Conservation (phyloP, 495 filamentous ascomycete genomes). For the Cudoniella acicularis region DNA sequence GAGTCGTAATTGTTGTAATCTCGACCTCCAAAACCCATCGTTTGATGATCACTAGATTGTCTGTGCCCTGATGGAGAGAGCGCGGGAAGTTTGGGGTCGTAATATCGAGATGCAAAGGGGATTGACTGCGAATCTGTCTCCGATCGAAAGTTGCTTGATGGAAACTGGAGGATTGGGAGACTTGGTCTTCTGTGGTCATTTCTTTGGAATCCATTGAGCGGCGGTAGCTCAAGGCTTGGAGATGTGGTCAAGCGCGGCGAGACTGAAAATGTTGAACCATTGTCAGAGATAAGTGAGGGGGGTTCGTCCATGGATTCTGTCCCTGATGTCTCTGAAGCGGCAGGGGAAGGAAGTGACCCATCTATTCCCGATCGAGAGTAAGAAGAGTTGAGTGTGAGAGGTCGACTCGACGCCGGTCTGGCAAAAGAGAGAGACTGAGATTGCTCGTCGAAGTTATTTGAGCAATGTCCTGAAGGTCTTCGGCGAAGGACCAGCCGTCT, state of each 20-base stretch:
- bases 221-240: slow-evolving; percentile 25
- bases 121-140: slow-evolving; percentile 15
- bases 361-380: slow-evolving; percentile 44
- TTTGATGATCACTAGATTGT: not conserved
- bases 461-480: slow-evolving; percentile 28
- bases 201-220: slow-evolving; percentile 7
- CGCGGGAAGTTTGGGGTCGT: slow-evolving; percentile 5
- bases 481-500: slow-evolving; percentile 45
- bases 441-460: slow-evolving; percentile 22
- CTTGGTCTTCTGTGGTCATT: slow-evolving; percentile 19
- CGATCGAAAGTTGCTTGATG: slow-evolving; percentile 9
- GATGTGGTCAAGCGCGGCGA: slow-evolving; percentile 41
- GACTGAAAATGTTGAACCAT: slow-evolving; percentile 58
- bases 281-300: slow-evolving; percentile 70
- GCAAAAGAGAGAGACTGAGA: slow-evolving; percentile 18
- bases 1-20: slow-evolving; percentile 11
- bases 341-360: slow-evolving; percentile 68
- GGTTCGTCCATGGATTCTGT: slow-evolving; percentile 58
- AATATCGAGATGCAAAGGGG: slow-evolving; percentile 9
- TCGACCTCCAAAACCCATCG: not conserved
- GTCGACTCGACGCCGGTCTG: slow-evolving; percentile 13
- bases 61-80: not conserved
- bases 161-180: slow-evolving; percentile 18
- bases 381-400: slow-evolving; percentile 35
- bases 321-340: slow-evolving; percentile 55